These are phyloP conservation scores for Taphrina flavorubra DNA, from an alignment of 1,139 yeast species.

Conservation along the genomic window DNA sequence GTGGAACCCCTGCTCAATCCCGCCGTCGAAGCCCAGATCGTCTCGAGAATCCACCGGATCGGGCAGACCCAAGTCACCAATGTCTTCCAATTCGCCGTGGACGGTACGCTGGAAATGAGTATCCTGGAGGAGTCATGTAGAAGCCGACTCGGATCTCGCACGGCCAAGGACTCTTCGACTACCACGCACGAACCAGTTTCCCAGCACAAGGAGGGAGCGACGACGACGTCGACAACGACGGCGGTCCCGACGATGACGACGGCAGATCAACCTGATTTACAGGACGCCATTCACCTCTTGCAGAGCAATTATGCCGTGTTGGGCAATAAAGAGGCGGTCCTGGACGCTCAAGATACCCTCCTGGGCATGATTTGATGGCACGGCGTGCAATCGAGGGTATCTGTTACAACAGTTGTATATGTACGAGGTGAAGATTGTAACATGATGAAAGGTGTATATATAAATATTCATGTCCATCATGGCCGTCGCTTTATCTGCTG, in stretches of 20 bases:
- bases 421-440: no score
- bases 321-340: conserved; percentile 12
- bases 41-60: conserved; percentile 87
- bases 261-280: conserved; percentile 6
- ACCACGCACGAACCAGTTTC: background rate
- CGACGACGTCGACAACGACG: background rate
- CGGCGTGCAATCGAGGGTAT: no score
- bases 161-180: background rate
- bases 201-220: background rate
- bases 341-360: conserved; percentile 12
- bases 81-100: conserved; percentile 89
- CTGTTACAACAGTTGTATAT: no score
- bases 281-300: background rate
- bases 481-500: no score
- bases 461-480: no score
- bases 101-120: conserved; percentile 87
- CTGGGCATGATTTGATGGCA: background rate
- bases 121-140: conserved; percentile 58
- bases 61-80: conserved; percentile 82
- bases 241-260: background rate
- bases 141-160: conserved; percentile 11
- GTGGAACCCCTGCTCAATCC: conserved; percentile 86
- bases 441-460: background rate
- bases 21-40: conserved; percentile 86
- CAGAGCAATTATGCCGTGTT: conserved; percentile 7